phyloP scores from a whole-genome alignment of 2,329 filamentous ascomycete species.

The Ophiostoma fasciatum region DNA sequence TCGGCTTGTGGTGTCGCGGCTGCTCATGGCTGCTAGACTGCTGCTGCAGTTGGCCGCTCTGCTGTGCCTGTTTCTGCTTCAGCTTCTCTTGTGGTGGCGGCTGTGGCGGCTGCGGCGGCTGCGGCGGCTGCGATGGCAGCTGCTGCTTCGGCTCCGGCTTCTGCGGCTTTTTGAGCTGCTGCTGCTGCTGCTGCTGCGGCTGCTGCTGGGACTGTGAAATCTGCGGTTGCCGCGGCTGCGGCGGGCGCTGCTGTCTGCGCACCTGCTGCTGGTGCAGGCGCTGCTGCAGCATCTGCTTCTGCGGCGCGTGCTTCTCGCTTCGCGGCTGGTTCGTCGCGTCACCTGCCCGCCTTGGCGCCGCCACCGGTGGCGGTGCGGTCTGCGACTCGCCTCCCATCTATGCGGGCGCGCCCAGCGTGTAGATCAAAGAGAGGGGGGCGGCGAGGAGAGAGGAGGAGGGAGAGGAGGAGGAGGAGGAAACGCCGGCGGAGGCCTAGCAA shows the following conservation, averaged over 20 bases:
- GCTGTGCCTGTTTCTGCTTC: neutral
- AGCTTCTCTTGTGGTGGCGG: neutral
- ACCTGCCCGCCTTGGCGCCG: constrained; percentile 1
- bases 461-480: too few species aligned
- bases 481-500: too few species aligned
- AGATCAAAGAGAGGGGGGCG: too few species aligned
- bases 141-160: constrained; percentile 2
- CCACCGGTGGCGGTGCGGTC: constrained; percentile 4
- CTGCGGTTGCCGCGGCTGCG: too few species aligned
- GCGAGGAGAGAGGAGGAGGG: too few species aligned
- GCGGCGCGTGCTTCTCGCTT: constrained; percentile 5
- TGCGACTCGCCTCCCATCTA: too few species aligned
- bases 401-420: too few species aligned
- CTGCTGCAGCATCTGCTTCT: constrained; percentile 8
- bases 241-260: too few species aligned
- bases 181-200: constrained; percentile 4
- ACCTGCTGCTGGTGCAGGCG: constrained; percentile 5
- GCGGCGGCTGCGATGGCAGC: constrained; percentile 1
- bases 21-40: neutral
- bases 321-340: constrained; percentile 1
- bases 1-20: constrained; percentile 2
- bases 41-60: too few species aligned
- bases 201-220: too few species aligned
- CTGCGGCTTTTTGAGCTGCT: constrained; percentile 2
- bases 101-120: constrained; percentile 2